Conservation (phyloP, 2,329 filamentous ascomycete genomes). For the Exophiala sideris region DNA sequence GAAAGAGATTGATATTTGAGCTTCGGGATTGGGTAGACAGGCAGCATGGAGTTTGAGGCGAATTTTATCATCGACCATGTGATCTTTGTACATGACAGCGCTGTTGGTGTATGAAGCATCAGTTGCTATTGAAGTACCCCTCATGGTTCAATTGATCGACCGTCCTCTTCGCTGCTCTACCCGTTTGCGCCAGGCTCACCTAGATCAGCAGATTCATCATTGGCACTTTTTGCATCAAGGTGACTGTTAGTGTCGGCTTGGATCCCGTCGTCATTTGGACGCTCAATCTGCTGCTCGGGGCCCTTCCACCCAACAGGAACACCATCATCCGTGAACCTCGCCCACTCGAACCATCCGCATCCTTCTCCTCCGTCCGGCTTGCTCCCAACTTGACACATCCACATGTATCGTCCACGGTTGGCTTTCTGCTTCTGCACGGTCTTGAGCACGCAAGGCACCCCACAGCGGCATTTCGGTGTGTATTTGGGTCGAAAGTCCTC, state of each 20-base stretch:
- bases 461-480: slow-evolving; percentile 76
- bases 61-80: no score
- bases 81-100: no score
- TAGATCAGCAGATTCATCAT: no score
- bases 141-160: no score
- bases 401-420: slow-evolving; percentile 78
- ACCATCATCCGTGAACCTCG: slow-evolving; percentile 80
- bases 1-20: no score
- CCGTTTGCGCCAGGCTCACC: no score
- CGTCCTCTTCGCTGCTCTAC: no score
- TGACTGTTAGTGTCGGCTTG: background rate
- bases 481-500: slow-evolving; percentile 69
- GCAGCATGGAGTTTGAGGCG: no score
- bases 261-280: background rate
- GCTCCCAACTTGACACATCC: slow-evolving; percentile 78
- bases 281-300: background rate
- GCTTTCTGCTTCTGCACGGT: slow-evolving; percentile 77
- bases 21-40: no score
- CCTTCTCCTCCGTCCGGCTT: slow-evolving; percentile 41
- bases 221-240: background rate
- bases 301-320: slow-evolving; percentile 61
- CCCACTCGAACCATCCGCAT: slow-evolving; percentile 82
- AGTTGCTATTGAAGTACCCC: no score
- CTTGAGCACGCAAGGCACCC: slow-evolving; percentile 64
- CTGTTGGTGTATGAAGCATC: no score